Evolutionary conservation across 164 flowering plant genomes (phyloP), one percentile per base, ranked within the genome.

Genomic region (Stephania yunnanensis): DNA sequence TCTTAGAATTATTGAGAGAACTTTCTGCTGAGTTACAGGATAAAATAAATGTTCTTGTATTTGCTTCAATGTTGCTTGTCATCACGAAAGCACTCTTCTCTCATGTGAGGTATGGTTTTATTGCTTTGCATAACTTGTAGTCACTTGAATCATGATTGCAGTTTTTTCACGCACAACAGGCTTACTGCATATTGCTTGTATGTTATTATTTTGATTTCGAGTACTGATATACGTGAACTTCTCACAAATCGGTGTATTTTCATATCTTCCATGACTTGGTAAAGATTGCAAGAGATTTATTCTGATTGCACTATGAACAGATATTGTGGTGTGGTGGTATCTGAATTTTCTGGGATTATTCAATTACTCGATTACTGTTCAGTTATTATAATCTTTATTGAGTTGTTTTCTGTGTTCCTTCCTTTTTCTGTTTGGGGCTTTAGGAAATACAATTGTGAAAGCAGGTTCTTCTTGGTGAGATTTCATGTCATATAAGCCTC

Each of bases 51-150:
- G 78, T 92, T 61, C 97, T 95, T 55, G 94, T 95, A 17, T 95
- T 87, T 80, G 86, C 97, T 72, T 93, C 98, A 70, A 92, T 86
- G 90, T 81, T 92, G 84, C 97, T 95, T 72, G 87, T 93, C 73
- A 92, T 95, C 77, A 90, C 95, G 36, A 95, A 91, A 85, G 99
- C 98, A 29, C 82, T 95, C 76, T 92, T 93, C 79, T 79, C 91
- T 81, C 99, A 93, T 84, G 98, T 90, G 82, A 91, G 99, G 99
- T 95, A 70, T 77, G 78, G 6, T 75, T 70, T 8, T 44, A n/a
- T 4, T 73, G 42, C 55, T 66, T 46, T 48, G 1, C 53, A 48
- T 6, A 48, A 48, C 13, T 8, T 8, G 1, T 48, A 12, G 53
- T 7, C 4, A 12, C 53, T 46, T 46, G 53, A 48, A 8, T 48